Base-by-base conservation (phyloP, 148 eudicot genomes). In the Chenopodium quinoa region DNA sequence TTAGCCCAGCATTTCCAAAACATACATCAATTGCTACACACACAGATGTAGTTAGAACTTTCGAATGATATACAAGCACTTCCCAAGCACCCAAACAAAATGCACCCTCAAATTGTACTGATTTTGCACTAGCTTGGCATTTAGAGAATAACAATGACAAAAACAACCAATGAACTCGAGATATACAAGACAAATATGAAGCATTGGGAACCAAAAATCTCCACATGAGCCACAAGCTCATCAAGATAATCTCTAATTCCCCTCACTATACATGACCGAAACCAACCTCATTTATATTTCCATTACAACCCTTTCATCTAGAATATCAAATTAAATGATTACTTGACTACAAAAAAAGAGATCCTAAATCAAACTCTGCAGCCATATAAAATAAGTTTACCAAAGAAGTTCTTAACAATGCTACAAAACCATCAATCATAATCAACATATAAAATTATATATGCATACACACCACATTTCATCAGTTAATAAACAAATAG, bases 351-450 rank as follows among this genome's bases (percentile, higher is more conserved):
- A 4, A 13, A 17, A 22, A 29, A 0, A 11, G 2, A 19, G 17
- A 23, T 14, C 29, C 71, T n/a, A 40, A 27, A 46, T 48, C 78
- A 54, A 80, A 47, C 65, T 74, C 56, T 12, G 25, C 73, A 78
- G 4, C 32, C 46, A 73, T 19, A 44, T 14, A 23, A 12, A 40
- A 29, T 29, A 14, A 47, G 11, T 27, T 32, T 37, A 50, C 34
- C 3, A 17, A 52, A 56, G 4, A 29, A 69, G 0, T 9, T 48
- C 56, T 67, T 47, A 69, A 20, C 32, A 31, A 62, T 22, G 66
- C 19, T 62, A 6, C 66, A 62, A 20, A 62, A 62, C 2, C 66
- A 22, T 62, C 40, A 65, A n/a, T 4, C 25, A 72, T 40, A 80
- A 52, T 16, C 75, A 44, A 2, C 54, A 72, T 19, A 25, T 68